phyloP scores from a whole-genome alignment of 192 early-diverging fungal genomes.

The Rhizoclosmatium sp. region DNA sequence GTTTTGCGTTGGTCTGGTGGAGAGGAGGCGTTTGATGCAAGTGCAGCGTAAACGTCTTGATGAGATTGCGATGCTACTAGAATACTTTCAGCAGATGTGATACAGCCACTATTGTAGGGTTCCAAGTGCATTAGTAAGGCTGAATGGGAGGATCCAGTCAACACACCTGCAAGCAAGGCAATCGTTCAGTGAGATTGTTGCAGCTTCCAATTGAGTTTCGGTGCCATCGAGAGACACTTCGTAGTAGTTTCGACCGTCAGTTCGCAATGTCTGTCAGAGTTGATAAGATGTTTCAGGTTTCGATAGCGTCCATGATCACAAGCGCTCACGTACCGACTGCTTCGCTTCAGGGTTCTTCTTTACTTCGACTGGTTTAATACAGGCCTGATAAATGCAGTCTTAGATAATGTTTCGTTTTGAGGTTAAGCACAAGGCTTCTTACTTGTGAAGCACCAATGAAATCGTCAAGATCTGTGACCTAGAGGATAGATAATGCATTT shows the following conservation, averaged over 20 bases:
- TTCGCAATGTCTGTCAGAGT: constrained; percentile 8
- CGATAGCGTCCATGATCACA: neutral
- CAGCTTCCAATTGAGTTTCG: constrained; percentile 84
- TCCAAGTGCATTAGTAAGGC: constrained; percentile 27
- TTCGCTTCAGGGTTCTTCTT: constrained; percentile 58
- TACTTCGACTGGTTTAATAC: constrained; percentile 93
- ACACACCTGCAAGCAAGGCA: constrained; percentile 94
- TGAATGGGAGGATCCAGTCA: neutral
- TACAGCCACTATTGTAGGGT: constrained; percentile 79
- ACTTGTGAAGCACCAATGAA: constrained; percentile 93
- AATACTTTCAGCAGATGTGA: constrained; percentile 97
- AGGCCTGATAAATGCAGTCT: constrained; percentile 58
- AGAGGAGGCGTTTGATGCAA: constrained; percentile 64
- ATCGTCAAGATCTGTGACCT: constrained; percentile 95
- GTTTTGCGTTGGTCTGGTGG: constrained; percentile 43
- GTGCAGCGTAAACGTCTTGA: constrained; percentile 79
- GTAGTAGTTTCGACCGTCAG: constrained; percentile 68
- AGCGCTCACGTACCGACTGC: constrained; percentile 26
- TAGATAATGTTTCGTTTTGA: too few relatives aligned
- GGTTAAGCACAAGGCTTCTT: neutral
- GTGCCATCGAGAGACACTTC: constrained; percentile 89
- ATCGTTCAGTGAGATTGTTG: constrained; percentile 91
- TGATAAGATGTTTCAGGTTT: neutral
- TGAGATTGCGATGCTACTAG: constrained; percentile 92
- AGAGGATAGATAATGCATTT: neutral